Evolutionary conservation across 2,329 filamentous ascomycete species (phyloP).

Genomic region (Fusarium sp.): DNA sequence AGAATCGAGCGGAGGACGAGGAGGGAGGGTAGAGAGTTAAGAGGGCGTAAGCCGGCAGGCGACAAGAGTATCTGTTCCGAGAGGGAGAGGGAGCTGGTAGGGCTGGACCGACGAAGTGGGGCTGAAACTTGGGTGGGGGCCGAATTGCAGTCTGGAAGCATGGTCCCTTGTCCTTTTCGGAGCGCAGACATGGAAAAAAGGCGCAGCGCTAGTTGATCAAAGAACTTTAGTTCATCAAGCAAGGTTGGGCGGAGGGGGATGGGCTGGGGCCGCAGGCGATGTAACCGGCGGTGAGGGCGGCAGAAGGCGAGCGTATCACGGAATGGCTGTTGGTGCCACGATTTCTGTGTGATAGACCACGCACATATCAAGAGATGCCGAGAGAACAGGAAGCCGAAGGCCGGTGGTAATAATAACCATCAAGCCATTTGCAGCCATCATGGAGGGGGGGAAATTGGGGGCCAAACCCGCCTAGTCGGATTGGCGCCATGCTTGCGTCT

Average conservation of each 20-base stretch:
- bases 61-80: constrained; percentile 10
- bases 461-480: constrained; percentile 18
- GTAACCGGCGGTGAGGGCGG: constrained; percentile 21
- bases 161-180: constrained; percentile 15
- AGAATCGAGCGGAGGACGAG: constrained; percentile 8
- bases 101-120: constrained; percentile 42
- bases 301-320: background rate
- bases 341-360: background rate
- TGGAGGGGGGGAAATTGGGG: background rate
- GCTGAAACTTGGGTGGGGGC: constrained; percentile 41
- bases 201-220: constrained; percentile 10
- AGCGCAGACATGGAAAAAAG: constrained; percentile 2
- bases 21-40: constrained; percentile 3
- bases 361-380: background rate
- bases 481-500: constrained; percentile 20
- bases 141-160: constrained; percentile 10
- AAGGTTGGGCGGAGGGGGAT: background rate
- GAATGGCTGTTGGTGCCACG: background rate
- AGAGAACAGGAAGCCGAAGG: constrained; percentile 8
- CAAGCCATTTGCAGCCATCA: background rate
- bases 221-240: background rate
- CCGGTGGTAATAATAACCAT: background rate
- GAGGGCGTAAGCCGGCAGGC: constrained; percentile 9
- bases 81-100: constrained; percentile 35
- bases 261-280: background rate